These are phyloP conservation scores for Pythium utonaiense DNA, from an alignment of 352 stramenopile genomes.

Conservation along the genomic window DNA sequence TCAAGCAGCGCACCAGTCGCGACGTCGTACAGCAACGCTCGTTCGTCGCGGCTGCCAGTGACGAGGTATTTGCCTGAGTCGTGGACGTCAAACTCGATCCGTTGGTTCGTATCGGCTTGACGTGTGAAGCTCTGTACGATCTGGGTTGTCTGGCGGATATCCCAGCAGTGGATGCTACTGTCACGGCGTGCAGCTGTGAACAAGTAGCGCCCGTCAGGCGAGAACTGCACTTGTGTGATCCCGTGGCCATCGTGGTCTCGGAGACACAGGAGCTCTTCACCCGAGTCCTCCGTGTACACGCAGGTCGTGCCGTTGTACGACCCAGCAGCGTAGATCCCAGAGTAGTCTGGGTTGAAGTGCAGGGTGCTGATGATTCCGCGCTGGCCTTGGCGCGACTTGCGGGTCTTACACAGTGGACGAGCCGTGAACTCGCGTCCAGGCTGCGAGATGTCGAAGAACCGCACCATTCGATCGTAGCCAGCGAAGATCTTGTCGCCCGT, in stretches of 20 bases:
- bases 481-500: slow-evolving; percentile 78
- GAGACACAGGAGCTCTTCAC: slow-evolving; percentile 55
- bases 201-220: slow-evolving; percentile 63
- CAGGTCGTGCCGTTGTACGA: slow-evolving; percentile 81
- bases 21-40: slow-evolving; percentile 56
- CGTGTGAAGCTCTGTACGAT: slow-evolving; percentile 64
- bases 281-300: slow-evolving; percentile 82
- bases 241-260: slow-evolving; percentile 69
- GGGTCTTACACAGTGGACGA: slow-evolving; percentile 58
- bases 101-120: slow-evolving; percentile 66
- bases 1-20: slow-evolving; percentile 40
- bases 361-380: slow-evolving; percentile 73
- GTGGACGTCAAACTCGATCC: slow-evolving; percentile 77
- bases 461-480: slow-evolving; percentile 83
- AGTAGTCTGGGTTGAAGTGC: slow-evolving; percentile 82
- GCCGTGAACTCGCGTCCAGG: slow-evolving; percentile 56
- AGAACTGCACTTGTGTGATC: slow-evolving; percentile 82
- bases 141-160: slow-evolving; percentile 70
- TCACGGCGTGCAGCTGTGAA: slow-evolving; percentile 75
- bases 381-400: slow-evolving; percentile 61
- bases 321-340: slow-evolving; percentile 78
- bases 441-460: slow-evolving; percentile 75
- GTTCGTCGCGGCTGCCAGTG: slow-evolving; percentile 53
- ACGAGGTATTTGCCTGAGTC: slow-evolving; percentile 52
- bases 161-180: slow-evolving; percentile 77